Evolutionary conservation across 441 rosid genomes (phyloP).

Genomic region (Brassica hybrid): DNA sequence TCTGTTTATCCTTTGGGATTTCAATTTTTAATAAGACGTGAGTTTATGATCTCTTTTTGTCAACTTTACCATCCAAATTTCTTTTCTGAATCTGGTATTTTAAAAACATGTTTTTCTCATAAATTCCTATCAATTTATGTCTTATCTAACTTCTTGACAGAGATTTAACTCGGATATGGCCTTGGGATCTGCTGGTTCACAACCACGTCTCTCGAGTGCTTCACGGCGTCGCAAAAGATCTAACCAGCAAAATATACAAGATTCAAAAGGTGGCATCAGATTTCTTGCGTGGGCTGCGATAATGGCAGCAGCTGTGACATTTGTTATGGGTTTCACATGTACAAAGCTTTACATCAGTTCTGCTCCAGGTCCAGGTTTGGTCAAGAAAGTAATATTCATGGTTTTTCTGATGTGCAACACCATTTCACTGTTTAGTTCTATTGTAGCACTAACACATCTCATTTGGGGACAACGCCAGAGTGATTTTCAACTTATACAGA

Average conservation of each 20-base stretch:
- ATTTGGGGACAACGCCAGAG: neutral
- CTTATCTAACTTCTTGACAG: neutral
- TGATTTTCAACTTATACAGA: neutral
- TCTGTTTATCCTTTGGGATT: neutral
- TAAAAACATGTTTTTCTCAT: neutral
- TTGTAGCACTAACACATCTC: slow-evolving; percentile 4
- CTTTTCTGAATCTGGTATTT: neutral
- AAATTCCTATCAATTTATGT: neutral
- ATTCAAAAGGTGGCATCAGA: neutral
- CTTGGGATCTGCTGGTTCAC: slow-evolving; percentile 24
- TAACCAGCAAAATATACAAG: slow-evolving; percentile 3
- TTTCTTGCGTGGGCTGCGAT: slow-evolving; percentile 3
- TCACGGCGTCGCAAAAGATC: slow-evolving; percentile 16
- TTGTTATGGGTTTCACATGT: slow-evolving; percentile 18
- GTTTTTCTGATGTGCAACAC: slow-evolving; percentile 14
- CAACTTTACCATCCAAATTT: neutral
- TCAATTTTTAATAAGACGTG: neutral
- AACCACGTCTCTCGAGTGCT: slow-evolving; percentile 10
- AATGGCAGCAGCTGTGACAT: slow-evolving; percentile 18
- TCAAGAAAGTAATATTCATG: slow-evolving; percentile 13
- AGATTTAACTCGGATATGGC: slow-evolving; percentile 29
- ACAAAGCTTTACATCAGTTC: slow-evolving; percentile 20
- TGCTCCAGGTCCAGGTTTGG: slow-evolving; percentile 21
- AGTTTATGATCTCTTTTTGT: no score
- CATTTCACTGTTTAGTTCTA: slow-evolving; percentile 14